Conservation (phyloP, 371 early-diverging fungal species). For the Conidiobolus incongruus region DNA sequence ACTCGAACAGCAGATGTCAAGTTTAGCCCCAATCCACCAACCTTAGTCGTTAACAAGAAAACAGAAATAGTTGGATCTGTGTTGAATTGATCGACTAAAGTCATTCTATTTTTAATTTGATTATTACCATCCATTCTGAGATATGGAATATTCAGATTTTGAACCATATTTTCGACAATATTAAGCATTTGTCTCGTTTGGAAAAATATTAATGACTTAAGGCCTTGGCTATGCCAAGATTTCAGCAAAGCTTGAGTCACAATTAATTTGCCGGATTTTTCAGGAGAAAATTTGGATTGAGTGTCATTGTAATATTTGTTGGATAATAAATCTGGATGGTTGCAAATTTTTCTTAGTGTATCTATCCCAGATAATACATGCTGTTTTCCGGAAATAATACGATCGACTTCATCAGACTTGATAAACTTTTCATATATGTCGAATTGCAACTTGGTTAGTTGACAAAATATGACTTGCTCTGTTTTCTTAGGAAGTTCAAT, state of each 20-base stretch:
- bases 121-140: constrained; percentile 94
- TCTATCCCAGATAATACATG: constrained; percentile 85
- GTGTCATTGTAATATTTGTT: constrained; percentile 1
- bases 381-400: constrained; percentile 58
- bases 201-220: constrained; percentile 83
- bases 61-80: constrained; percentile 35
- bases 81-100: constrained; percentile 81
- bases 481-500: constrained; percentile 74
- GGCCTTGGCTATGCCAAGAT: constrained; percentile 66
- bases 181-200: constrained; percentile 95
- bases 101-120: constrained; percentile 50
- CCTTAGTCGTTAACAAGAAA: constrained; percentile 91
- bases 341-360: constrained; percentile 88
- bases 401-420: constrained; percentile 35
- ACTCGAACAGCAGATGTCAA: constrained; percentile 88
- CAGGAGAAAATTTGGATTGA: constrained; percentile 26
- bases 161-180: constrained; percentile 62
- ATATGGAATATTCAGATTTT: constrained; percentile 19
- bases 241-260: constrained; percentile 64
- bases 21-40: constrained; percentile 93
- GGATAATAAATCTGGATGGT: constrained; percentile 75
- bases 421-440: constrained; percentile 55
- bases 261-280: constrained; percentile 66
- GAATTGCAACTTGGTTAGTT: constrained; percentile 58
- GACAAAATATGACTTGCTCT: constrained; percentile 86